phyloP scores from a whole-genome alignment of 2,329 filamentous ascomycete genomes.

The Claviceps sp. region DNA sequence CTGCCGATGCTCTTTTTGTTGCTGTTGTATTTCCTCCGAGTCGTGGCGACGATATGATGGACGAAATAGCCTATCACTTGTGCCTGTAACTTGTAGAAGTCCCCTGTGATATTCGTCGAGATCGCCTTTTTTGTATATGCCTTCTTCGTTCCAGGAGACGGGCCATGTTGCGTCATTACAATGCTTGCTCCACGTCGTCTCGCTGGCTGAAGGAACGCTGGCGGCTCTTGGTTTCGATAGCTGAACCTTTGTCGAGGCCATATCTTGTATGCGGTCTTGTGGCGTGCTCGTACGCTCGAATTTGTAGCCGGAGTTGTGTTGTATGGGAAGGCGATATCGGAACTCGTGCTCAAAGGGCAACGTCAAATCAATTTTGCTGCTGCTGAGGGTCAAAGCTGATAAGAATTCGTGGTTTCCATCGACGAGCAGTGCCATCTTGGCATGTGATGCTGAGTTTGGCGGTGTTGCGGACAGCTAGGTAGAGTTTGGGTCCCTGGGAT shows the following conservation, averaged over 20 bases:
- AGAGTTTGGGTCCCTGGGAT: neutral
- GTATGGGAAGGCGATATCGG: neutral
- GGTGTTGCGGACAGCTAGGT: neutral
- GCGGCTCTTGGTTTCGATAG: neutral
- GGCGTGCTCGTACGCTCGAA: neutral
- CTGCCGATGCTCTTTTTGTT: neutral
- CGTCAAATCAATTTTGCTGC: neutral
- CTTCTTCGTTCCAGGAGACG: neutral
- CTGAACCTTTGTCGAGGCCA: neutral
- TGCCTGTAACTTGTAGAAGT: neutral
- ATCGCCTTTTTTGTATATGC: too few species aligned
- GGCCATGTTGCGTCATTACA: neutral
- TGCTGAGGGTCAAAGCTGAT: neutral
- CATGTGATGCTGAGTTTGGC: neutral
- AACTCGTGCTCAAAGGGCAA: conserved; percentile 3
- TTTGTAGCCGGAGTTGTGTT: neutral
- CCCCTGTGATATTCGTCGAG: conserved; percentile 4
- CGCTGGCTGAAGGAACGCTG: neutral
- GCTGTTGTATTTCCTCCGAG: neutral
- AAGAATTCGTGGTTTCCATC: conserved; percentile 1
- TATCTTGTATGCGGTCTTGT: neutral
- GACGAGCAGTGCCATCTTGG: neutral
- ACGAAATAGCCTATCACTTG: neutral
- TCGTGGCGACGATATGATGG: conserved; percentile 1
- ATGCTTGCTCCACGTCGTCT: too few species aligned